Evolutionary conservation across 495 filamentous ascomycete species (phyloP).

Genomic region (Hypoxylon trugodes): DNA sequence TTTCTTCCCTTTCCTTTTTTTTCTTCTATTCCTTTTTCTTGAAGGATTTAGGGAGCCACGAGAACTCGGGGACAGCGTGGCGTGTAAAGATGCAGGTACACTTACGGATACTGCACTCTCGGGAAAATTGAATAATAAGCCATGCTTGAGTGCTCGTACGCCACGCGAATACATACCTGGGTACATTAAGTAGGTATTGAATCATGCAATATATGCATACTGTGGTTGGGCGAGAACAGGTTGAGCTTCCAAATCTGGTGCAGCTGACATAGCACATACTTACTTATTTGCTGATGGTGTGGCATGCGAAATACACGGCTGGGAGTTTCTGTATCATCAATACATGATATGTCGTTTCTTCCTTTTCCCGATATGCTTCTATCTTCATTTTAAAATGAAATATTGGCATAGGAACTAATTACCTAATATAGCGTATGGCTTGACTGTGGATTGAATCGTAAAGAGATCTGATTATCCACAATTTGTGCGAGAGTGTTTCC

Average conservation of each 20-base stretch:
- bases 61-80: slow-evolving; percentile 30
- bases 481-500: slow-evolving; percentile 15
- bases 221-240: slow-evolving; percentile 16
- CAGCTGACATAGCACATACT: slow-evolving; percentile 7
- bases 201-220: too few relatives aligned
- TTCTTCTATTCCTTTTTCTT: too few relatives aligned
- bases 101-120: slow-evolving; percentile 8
- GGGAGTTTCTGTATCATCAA: too few relatives aligned
- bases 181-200: slow-evolving; percentile 4
- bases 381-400: slow-evolving; percentile 17
- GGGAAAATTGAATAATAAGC: slow-evolving; percentile 19
- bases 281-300: too few relatives aligned
- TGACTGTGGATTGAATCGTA: slow-evolving; percentile 7
- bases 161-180: slow-evolving; percentile 15
- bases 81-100: slow-evolving; percentile 34
- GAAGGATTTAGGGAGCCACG: slow-evolving; percentile 26
- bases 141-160: slow-evolving; percentile 20
- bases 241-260: slow-evolving; percentile 30
- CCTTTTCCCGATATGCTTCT: too few relatives aligned
- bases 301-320: too few relatives aligned
- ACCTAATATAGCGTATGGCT: slow-evolving; percentile 3
- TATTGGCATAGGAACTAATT: slow-evolving; percentile 15
- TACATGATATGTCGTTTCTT: too few relatives aligned
- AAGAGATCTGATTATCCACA: slow-evolving; percentile 30
- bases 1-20: too few relatives aligned